phyloP scores from a whole-genome alignment of 306 rosid genomes.

The Dryas octopetala region DNA sequence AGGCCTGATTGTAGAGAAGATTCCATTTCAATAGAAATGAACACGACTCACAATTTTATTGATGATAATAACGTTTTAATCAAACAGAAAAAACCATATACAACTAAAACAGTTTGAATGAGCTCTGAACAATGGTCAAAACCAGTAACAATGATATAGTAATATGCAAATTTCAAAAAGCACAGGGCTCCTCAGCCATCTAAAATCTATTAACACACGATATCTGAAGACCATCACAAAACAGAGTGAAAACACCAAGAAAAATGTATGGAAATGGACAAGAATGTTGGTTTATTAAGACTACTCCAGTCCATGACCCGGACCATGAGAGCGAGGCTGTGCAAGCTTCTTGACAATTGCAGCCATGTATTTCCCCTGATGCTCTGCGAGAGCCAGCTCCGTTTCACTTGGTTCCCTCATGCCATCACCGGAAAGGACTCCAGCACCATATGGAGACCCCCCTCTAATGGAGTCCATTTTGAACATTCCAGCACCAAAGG shows the following conservation, averaged over 20 bases:
- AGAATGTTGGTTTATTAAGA: conserved; percentile 4
- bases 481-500: conserved; percentile 69
- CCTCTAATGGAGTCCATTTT: conserved; percentile 64
- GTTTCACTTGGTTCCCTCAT: conserved; percentile 56
- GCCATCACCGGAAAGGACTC: conserved; percentile 68
- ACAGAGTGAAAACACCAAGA: conserved; percentile 6
- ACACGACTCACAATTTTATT: conserved; percentile 5
- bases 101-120: neutral
- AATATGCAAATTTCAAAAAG: neutral
- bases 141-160: neutral
- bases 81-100: conserved; percentile 6
- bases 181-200: conserved; percentile 2
- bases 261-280: neutral
- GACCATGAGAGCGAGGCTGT: conserved; percentile 20
- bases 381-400: conserved; percentile 65
- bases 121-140: neutral
- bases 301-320: neutral
- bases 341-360: conserved; percentile 48
- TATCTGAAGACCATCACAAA: conserved; percentile 20
- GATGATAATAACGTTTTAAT: conserved; percentile 16
- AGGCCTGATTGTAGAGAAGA: no score
- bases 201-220: conserved; percentile 24
- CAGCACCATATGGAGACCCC: conserved; percentile 83
- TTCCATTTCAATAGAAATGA: neutral
- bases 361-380: conserved; percentile 85